Base-by-base conservation (phyloP, 306 rosid species). In the Malus sieversii region DNA sequence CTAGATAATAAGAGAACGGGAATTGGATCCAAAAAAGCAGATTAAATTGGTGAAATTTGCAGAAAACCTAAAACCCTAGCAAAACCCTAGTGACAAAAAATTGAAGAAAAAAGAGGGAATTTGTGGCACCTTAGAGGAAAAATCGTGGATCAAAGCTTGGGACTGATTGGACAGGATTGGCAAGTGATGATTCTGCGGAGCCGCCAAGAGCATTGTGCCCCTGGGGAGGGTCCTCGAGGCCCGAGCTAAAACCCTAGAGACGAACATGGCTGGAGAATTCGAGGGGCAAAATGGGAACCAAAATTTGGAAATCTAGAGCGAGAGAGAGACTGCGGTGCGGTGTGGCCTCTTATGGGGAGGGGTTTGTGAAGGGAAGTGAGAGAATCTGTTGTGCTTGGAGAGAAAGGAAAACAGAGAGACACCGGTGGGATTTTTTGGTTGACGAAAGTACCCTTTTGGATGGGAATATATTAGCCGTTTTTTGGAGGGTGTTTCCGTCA, bases 31-130 rank as follows among this genome's bases (percentile, higher is more conserved):
- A 55, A 46, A 84, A 10, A 2, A 23, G 25, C 35, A 46, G 6
- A 20, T 22, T 18, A 48, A 19, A 67, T 10, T 35, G 23, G 15
- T 6, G 4, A 55, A 57, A 33, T 59, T 69, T 68, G 32, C 75
- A 51, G 19, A 27, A 69, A 55, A 0, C 80, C 85, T 76, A 79
- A 88, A 89, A 87, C 90, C 96, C 91, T 86, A 83, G 71, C 76
- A 79, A 87, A 90, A 92, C 87, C 96, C 96, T 62, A 19, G 72
- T 16, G 61, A 70, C 18, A 8, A 13, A 69, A 78, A 77, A 12
- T 0, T 15, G 8, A 29, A 44, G 55, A 78, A 75, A 71, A 11
- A 5, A 2, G 9, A 0, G 10, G 29, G 1, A 5, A 4, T 52
- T 72, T 74, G 10, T 2, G 40, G 33, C 70, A 92, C 97, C 97